Evolutionary conservation across 2,329 filamentous ascomycete species (phyloP).

Genomic region (Aulographum hederae): DNA sequence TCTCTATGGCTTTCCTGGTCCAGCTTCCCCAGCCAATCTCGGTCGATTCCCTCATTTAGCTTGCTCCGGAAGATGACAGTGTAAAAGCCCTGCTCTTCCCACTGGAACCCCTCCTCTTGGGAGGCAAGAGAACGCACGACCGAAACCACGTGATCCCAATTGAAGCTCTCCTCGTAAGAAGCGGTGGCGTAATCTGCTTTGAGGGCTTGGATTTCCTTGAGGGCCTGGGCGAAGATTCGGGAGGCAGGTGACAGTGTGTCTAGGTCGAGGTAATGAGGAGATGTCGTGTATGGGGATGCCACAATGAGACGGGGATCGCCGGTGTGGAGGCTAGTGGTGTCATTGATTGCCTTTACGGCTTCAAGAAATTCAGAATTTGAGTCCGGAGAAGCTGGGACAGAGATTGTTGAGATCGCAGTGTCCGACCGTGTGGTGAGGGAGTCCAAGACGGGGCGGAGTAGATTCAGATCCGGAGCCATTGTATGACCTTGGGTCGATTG

Average conservation of each 20-base stretch:
- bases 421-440: too few relatives aligned
- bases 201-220: constrained; percentile 43
- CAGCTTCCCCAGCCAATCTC: constrained; percentile 48
- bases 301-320: too few relatives aligned
- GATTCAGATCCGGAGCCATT: too few relatives aligned
- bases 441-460: too few relatives aligned
- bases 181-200: constrained; percentile 60
- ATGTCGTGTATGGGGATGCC: constrained; percentile 58
- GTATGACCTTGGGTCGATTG: too few relatives aligned
- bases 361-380: too few relatives aligned
- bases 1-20: constrained; percentile 68
- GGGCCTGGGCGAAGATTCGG: constrained; percentile 51
- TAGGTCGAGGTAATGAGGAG: constrained; percentile 56
- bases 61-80: constrained; percentile 69
- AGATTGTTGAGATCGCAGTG: too few relatives aligned
- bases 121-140: constrained; percentile 34
- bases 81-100: constrained; percentile 53
- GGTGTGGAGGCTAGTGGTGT: too few relatives aligned
- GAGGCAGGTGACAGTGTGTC: constrained; percentile 45
- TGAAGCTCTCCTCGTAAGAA: constrained; percentile 56
- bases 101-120: constrained; percentile 27
- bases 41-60: constrained; percentile 48
- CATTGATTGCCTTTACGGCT: too few relatives aligned
- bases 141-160: constrained; percentile 48
- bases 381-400: too few relatives aligned